A percentile compares a stretch with the other conserved stretches of the same genome.
phyloP scores from a whole-genome alignment of 129 eudicot species.

The Arctium lappa region DNA sequence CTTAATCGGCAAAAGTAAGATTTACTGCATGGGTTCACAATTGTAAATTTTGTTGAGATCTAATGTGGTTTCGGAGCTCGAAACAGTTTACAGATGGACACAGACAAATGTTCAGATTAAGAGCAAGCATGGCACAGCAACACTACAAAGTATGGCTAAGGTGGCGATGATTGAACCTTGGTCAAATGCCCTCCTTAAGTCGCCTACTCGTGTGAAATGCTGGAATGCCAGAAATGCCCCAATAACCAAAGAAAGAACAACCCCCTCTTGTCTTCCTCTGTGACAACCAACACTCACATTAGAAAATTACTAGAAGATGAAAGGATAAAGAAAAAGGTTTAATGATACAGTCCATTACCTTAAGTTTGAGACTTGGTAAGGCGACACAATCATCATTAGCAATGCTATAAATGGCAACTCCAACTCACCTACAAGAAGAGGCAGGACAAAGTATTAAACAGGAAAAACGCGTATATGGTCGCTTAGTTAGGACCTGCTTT shows the following conservation, averaged over 20 bases:
- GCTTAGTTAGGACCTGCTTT: background rate
- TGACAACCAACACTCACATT: constrained; percentile 4
- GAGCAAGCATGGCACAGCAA: constrained; percentile 71
- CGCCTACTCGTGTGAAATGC: constrained; percentile 74
- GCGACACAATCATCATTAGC: constrained; percentile 61
- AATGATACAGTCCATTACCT: constrained; percentile 44
- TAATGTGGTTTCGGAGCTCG: background rate
- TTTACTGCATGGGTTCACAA: background rate
- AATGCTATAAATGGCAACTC: constrained; percentile 83
- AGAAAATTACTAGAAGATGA: background rate
- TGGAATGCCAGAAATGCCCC: constrained; percentile 83
- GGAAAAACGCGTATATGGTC: background rate
- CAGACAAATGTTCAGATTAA: constrained; percentile 33
- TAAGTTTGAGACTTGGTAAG: constrained; percentile 64
- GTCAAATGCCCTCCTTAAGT: constrained; percentile 67
- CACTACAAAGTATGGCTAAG: constrained; percentile 60
- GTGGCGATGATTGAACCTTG: constrained; percentile 86
- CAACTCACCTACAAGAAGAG: constrained; percentile 61
- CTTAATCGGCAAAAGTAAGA: background rate
- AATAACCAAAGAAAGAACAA: constrained; percentile 59
- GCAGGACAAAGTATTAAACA: background rate
- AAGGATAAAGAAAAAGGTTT: background rate
- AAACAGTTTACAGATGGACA: constrained; percentile 8
- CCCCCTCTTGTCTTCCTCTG: constrained; percentile 90
- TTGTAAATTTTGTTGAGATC: background rate